phyloP scores from a whole-genome alignment of 345 rosid genomes.

The Lepidium sativum region DNA sequence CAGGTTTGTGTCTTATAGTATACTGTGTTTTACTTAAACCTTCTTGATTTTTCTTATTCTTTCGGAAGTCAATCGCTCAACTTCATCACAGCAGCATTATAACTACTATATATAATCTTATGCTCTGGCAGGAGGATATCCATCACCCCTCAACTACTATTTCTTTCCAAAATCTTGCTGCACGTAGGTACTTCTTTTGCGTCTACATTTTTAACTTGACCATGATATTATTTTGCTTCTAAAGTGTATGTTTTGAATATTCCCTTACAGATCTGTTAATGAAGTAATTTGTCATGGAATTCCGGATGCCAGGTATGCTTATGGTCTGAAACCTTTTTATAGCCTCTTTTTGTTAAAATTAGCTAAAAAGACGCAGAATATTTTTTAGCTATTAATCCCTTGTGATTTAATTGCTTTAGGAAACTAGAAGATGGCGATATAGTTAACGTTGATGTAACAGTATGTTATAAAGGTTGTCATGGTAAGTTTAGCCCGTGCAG shows the following conservation, averaged over 20 bases:
- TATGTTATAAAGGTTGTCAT: slow-evolving; percentile 86
- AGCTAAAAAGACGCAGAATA: background rate
- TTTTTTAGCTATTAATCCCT: background rate
- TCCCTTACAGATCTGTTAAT: slow-evolving; percentile 73
- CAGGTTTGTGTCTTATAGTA: slow-evolving; percentile 45
- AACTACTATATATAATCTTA: background rate
- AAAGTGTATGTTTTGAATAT: background rate
- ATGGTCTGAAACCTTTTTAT: background rate
- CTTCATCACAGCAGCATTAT: background rate
- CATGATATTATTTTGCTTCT: slow-evolving; percentile 4
- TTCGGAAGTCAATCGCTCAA: background rate
- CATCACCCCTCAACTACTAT: slow-evolving; percentile 93
- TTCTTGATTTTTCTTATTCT: background rate
- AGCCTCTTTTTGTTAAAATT: background rate
- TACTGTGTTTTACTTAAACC: background rate
- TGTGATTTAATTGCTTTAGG: slow-evolving; percentile 40
- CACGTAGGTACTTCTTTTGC: slow-evolving; percentile 78
- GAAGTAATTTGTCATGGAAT: slow-evolving; percentile 99
- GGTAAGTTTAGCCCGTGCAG: slow-evolving; percentile 40
- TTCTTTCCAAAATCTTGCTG: slow-evolving; percentile 99
- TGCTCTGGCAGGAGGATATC: slow-evolving; percentile 73
- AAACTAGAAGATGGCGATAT: slow-evolving; percentile 93
- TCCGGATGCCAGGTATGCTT: slow-evolving; percentile 98
- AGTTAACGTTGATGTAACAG: slow-evolving; percentile 81
- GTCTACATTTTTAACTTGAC: slow-evolving; percentile 6